Evolutionary conservation across 352 stramenopile genomes (phyloP).

Genomic region (Thalassiosira exigua): DNA sequence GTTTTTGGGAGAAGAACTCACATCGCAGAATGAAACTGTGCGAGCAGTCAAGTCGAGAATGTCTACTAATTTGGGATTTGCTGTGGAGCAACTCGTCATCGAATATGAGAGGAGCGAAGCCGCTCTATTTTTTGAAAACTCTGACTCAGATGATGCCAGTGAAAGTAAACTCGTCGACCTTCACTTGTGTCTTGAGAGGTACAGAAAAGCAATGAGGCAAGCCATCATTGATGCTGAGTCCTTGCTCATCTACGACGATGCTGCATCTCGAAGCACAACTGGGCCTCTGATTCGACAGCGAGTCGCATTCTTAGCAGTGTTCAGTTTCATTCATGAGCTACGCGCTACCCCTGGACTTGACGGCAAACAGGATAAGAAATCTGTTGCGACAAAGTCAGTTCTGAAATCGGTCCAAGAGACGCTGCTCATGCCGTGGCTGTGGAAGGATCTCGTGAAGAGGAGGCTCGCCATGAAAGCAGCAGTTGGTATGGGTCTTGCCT

Average conservation of each 20-base stretch:
- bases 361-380: neutral
- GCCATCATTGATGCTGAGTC: slow-evolving; percentile 38
- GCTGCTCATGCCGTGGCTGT: slow-evolving; percentile 35
- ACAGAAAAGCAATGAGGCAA: slow-evolving; percentile 37
- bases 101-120: slow-evolving; percentile 28
- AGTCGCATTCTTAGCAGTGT: slow-evolving; percentile 31
- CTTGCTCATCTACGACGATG: slow-evolving; percentile 26
- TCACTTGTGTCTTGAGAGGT: slow-evolving; percentile 21
- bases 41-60: slow-evolving; percentile 35
- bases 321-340: slow-evolving; percentile 44
- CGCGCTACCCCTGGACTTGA: slow-evolving; percentile 11
- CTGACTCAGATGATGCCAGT: neutral
- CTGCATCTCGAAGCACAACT: slow-evolving; percentile 31
- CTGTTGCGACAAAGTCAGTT: neutral
- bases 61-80: slow-evolving; percentile 41
- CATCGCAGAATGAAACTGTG: slow-evolving; percentile 26
- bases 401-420: neutral
- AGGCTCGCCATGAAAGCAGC: slow-evolving; percentile 58
- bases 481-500: slow-evolving; percentile 53
- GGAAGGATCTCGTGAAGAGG: slow-evolving; percentile 32
- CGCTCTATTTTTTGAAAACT: slow-evolving; percentile 23
- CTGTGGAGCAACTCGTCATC: slow-evolving; percentile 27
- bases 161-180: slow-evolving; percentile 19
- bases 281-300: slow-evolving; percentile 38
- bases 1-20: slow-evolving; percentile 54